Evolutionary conservation across 176 grass and related monocot species (phyloP), one percentile per base, ranked within the genome.

Genomic region (Triticum timopheevii): DNA sequence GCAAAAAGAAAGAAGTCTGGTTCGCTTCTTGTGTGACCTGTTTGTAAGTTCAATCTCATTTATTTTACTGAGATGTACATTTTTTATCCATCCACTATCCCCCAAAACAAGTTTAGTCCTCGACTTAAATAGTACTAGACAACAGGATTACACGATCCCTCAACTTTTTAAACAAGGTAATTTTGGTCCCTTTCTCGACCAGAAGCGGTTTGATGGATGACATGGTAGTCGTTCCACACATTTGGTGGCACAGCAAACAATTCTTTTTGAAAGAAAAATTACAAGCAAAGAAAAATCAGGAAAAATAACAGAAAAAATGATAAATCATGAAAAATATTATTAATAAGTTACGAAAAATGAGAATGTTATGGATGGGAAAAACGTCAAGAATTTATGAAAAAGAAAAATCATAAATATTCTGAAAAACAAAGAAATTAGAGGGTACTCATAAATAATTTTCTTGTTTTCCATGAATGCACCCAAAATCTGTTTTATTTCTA

Each of bases 1-100:
- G 49, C 1, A 52, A 52, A 52, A 50, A 52, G 10, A 47, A 47
- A 47, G 44, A 11, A 62, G 31, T 69, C 3, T 30, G 0, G 36
- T 65, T 30, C 1, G 1, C 7, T 76, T 76, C 73, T 24, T 59
- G 22, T 79, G n/a, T 62, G 56, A 39, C 39, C 61, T 76, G 45
- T 16, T 10, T 76, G 16, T 30, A 19, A 19, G 13, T 79, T 79
- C 20, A 12, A 24, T 78, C 22, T n/a, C 30, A 38, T 77, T 58
- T 77, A 77, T 77, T 58, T 58, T 34, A 77, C 33, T 54, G 27
- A 77, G 28, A 69, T 38, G 33, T 69, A 69, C 66, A 69, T 36
- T 69, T 69, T 69, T 36, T 8, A 19, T 35, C 16, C 35, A 33
- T 36, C 17, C 8, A 69, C 65, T 68, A 35, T 68, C 7, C 30